These are phyloP conservation scores for Sporobolomyces phaffii DNA, from an alignment of 768 basidiomycete genomes.

Conservation along the genomic window DNA sequence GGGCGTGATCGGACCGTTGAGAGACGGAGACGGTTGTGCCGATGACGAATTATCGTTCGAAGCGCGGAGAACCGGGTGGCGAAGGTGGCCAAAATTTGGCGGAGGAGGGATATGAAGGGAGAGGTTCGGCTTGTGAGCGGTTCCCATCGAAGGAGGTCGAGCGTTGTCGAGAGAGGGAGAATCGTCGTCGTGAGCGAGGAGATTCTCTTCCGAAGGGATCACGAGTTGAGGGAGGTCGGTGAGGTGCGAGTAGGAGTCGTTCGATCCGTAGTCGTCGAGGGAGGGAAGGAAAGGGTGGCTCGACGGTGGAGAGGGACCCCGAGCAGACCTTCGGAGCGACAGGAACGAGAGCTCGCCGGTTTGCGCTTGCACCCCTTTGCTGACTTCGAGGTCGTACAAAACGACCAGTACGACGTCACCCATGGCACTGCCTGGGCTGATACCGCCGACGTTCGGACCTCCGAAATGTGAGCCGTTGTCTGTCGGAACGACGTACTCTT, in stretches of 20 bases:
- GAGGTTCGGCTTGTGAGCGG: slow-evolving; percentile 28
- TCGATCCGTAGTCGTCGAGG: not conserved
- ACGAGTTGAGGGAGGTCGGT: not conserved
- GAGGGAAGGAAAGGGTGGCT: not conserved
- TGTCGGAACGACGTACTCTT: slow-evolving; percentile 37
- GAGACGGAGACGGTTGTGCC: not conserved
- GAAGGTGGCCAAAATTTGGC: slow-evolving; percentile 1
- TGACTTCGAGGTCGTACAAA: slow-evolving; percentile 35
- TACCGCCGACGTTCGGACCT: not conserved
- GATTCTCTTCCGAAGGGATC: not conserved
- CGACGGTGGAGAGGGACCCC: no score
- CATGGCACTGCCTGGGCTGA: slow-evolving; percentile 27
- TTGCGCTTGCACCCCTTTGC: slow-evolving; percentile 5
- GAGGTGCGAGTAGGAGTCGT: not conserved
- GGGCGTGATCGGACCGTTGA: slow-evolving; percentile 17
- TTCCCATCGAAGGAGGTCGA: not conserved
- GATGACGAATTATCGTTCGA: not conserved
- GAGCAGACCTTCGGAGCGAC: not conserved
- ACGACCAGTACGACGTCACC: slow-evolving; percentile 41
- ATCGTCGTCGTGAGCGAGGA: not conserved
- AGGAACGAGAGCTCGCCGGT: slow-evolving; percentile 21
- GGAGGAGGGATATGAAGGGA: slow-evolving; percentile 36
- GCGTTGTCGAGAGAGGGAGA: not conserved
- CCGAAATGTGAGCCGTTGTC: not conserved
- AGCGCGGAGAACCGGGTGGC: no score